Base-by-base conservation (phyloP, 2,329 filamentous ascomycete genomes). In the Chaetomium sp. region DNA sequence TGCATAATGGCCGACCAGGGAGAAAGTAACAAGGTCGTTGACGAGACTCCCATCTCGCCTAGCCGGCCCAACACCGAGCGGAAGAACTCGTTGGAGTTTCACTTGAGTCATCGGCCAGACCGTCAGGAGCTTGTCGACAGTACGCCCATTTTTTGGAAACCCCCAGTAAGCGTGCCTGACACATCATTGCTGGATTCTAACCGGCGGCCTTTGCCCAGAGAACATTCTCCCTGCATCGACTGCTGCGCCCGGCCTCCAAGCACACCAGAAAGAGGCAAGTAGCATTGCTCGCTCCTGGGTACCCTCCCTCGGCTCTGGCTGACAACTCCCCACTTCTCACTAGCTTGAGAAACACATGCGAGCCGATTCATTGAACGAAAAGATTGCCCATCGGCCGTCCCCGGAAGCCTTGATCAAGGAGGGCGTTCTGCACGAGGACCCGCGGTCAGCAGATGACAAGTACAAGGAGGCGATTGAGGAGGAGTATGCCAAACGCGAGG, bases 341-440 rank as follows among this genome's bases (percentile, higher is more conserved):
- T 46, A 81, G 75, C 84, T 96, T 43, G 84, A 91, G 71, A 90
- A 86, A 69, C 86, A 90, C 71, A 96, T 96, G 91, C 82, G 87
- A 11, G 87, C 85, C 57, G 89, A 96, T 70, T 87, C 80, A 54
- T 79, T 96, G 59, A 94, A 95, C 71, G 90, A 95, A 67, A 91
- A 91, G 71, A 84, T 96, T 60, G 81, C 87, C 66, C 80, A 86
- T 65, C 81, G 91, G 19, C 91, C 91, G 1, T 78, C 81, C 38
- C 87, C 88, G 9, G 88, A 91, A 62, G 79, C 87, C 50, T 76
- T 96, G 60, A 78, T 96, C 56, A 84, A 87, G 66, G 84, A 88
- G 63, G 91, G 91, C 5, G 89, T 96, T 54, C 74, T 96, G 61
- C 83, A 81, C 56, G 81, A 86, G 62, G 84, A 87, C 64, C 82